Percentiles rank a stretch among this genome's conserved stretches.
Evolutionary conservation across 129 eudicot species (phyloP).

Genomic region (Helianthus tuberosus): DNA sequence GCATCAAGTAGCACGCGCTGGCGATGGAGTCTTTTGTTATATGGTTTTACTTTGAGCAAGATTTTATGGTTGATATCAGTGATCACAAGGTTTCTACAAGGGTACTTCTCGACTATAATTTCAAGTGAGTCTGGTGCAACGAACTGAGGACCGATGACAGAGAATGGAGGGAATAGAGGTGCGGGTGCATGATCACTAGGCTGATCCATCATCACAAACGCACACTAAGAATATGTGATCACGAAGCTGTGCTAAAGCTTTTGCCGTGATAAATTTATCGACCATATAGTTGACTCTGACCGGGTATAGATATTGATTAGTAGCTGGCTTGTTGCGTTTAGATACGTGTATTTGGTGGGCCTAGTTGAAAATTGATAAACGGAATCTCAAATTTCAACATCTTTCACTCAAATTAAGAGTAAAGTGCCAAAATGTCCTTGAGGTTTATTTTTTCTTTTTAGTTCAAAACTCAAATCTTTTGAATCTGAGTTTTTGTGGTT

Average conservation of each 20-base stretch:
- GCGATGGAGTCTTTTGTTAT: background rate
- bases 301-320: background rate
- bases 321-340: background rate
- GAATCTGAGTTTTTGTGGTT: too few species aligned
- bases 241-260: background rate
- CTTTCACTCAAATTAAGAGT: too few species aligned
- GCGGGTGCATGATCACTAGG: background rate
- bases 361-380: background rate
- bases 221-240: background rate
- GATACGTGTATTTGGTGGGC: background rate
- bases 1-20: slow-evolving; percentile 10
- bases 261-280: background rate
- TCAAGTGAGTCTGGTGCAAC: background rate
- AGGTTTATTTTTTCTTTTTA: too few species aligned
- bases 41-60: slow-evolving; percentile 17
- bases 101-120: slow-evolving; percentile 5
- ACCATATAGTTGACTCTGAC: slow-evolving; percentile 5
- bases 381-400: background rate
- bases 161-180: background rate
- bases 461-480: too few species aligned
- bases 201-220: background rate
- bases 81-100: slow-evolving; percentile 12
- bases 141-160: slow-evolving; percentile 16
- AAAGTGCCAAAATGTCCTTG: too few species aligned
- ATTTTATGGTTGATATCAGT: slow-evolving; percentile 15